Evolutionary conservation across 1,139 yeast genomes (phyloP).

Genomic region (Geotrichum carabidarum): DNA sequence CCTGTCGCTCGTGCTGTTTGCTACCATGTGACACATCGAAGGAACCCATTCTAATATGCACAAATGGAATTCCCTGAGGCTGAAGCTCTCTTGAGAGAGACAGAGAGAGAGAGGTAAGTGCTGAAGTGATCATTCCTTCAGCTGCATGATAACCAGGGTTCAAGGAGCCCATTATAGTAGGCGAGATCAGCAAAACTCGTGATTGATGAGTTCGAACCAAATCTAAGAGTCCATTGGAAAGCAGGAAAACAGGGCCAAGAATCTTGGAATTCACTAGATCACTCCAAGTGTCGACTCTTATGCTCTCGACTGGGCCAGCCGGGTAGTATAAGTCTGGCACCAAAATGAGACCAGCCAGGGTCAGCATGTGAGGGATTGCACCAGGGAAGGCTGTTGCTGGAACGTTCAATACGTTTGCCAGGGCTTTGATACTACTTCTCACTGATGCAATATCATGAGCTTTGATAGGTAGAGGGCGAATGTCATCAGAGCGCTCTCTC

Average conservation of each 20-base stretch:
- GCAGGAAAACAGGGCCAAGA: constrained; percentile 47
- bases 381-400: constrained; percentile 48
- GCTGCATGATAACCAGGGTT: constrained; percentile 43
- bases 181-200: constrained; percentile 38
- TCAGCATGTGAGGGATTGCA: constrained; percentile 50
- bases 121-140: constrained; percentile 38
- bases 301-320: constrained; percentile 61
- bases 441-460: constrained; percentile 39
- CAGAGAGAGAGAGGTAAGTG: constrained; percentile 37
- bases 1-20: constrained; percentile 30
- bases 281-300: constrained; percentile 52
- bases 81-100: constrained; percentile 39
- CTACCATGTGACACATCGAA: constrained; percentile 34
- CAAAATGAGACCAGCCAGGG: constrained; percentile 54
- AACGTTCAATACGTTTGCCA: constrained; percentile 40
- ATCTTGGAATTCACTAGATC: constrained; percentile 46
- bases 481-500: constrained; percentile 50
- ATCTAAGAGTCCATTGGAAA: constrained; percentile 54
- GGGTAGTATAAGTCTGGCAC: constrained; percentile 65
- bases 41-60: constrained; percentile 39
- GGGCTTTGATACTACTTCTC: constrained; percentile 40
- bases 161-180: constrained; percentile 39
- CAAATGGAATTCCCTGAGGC: constrained; percentile 33
- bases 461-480: constrained; percentile 50
- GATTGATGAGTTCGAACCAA: constrained; percentile 49